A percentile compares a stretch with the other conserved stretches of the same genome.
Evolutionary conservation across 2,329 filamentous ascomycete species (phyloP).

Genomic region (Ascochyta viciae-villosae): DNA sequence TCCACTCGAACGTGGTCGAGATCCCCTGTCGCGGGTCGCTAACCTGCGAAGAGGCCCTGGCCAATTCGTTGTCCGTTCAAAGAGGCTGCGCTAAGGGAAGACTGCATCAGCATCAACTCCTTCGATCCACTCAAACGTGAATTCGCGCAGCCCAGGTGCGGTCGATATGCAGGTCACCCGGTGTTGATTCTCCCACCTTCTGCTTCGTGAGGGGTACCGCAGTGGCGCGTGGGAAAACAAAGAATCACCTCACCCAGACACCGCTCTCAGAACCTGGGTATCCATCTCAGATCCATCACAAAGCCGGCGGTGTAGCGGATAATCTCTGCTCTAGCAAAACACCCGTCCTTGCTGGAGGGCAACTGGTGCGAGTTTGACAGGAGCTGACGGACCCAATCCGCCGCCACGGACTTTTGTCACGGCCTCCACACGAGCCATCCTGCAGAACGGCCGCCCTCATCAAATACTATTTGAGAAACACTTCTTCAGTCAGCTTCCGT

Average conservation of each 20-base stretch:
- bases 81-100: constrained; percentile 12
- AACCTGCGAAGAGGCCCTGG: constrained; percentile 2
- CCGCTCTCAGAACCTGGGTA: constrained; percentile 1
- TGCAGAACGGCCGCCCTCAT: constrained; percentile 7
- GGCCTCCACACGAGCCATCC: constrained; percentile 5
- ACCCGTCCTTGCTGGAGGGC: constrained; percentile 1
- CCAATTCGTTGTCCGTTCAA: constrained; percentile 3
- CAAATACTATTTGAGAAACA: constrained; percentile 7
- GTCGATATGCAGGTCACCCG: constrained; percentile 20
- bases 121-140: constrained; percentile 16
- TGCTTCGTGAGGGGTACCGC: constrained; percentile 12
- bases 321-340: constrained; percentile 14
- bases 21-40: constrained; percentile 14
- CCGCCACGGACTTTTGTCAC: not conserved
- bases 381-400: constrained; percentile 4
- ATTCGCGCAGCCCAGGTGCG: constrained; percentile 18
- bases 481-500: constrained; percentile 4
- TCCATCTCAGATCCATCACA: not conserved
- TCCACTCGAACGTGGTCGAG: constrained; percentile 16
- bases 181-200: constrained; percentile 1
- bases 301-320: constrained; percentile 14
- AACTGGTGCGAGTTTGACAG: constrained; percentile 13
- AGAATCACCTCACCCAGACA: constrained; percentile 1
- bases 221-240: too few species aligned
- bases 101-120: constrained; percentile 11